phyloP scores from a whole-genome alignment of 345 rosid genomes.

The Pugionium dolabratum region DNA sequence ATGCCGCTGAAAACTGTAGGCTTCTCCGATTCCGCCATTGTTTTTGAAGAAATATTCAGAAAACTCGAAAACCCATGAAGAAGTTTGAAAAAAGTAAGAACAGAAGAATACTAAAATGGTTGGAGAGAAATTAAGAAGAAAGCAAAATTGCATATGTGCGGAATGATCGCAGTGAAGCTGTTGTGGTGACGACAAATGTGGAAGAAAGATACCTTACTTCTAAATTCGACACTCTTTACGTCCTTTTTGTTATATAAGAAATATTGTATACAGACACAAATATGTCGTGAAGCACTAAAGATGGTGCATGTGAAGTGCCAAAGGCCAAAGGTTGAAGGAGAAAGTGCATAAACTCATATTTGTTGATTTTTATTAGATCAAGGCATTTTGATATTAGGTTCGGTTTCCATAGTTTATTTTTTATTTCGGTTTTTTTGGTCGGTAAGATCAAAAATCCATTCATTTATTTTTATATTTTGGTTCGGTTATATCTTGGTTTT shows the following conservation, averaged over 20 bases:
- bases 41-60: not conserved
- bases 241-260: not conserved
- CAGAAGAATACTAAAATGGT: conserved; percentile 17
- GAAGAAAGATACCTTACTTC: conserved; percentile 28
- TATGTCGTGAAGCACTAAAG: conserved; percentile 24
- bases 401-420: too few relatives aligned
- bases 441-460: too few relatives aligned
- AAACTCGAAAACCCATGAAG: conserved; percentile 26
- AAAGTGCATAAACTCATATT: too few relatives aligned
- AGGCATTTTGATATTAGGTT: too few relatives aligned
- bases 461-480: too few relatives aligned
- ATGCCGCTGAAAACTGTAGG: conserved; percentile 30
- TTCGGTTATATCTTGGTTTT: too few relatives aligned
- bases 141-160: conserved; percentile 33
- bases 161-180: conserved; percentile 38
- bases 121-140: too few relatives aligned
- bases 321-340: conserved; percentile 18
- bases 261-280: not conserved
- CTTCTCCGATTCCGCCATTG: conserved; percentile 55
- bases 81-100: conserved; percentile 6
- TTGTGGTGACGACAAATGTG: conserved; percentile 8
- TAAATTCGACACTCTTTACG: conserved; percentile 15
- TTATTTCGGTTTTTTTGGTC: too few relatives aligned
- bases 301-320: conserved; percentile 37
- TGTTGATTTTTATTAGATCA: too few relatives aligned